Base-by-base conservation (phyloP, 176 grass and related monocot genomes). In the Oryza coarctata region DNA sequence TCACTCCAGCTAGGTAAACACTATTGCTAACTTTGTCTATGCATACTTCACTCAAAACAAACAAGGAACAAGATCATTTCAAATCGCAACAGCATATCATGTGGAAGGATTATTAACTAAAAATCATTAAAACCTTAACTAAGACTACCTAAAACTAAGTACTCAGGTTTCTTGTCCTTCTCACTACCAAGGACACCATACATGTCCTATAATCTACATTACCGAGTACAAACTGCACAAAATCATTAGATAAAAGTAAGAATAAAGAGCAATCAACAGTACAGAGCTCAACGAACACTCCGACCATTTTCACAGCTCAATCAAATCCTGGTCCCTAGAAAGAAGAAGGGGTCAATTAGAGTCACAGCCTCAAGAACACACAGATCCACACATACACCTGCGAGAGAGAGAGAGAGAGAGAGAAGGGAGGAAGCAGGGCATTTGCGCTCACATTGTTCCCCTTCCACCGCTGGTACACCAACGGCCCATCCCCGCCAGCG, bases 391-490 rank as follows among this genome's bases (percentile, higher is more conserved):
- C 18, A 60, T 10, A 34, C 68, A 6, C 50, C 67, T 6, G 32
- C 36, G 49, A 40, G 35, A 9, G 27, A 62, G 69, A 58, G 8
- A 65, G 55, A 74, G 9, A 65, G 3, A 77, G 18, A 47, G 32
- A 47, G 49, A 40, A 55, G 55, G 22, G 5, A 5, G 28, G 13
- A 31, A 9, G 33, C 26, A 15, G 35, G 80, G 66, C 78, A 43
- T 66, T 73, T 45, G 67, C 7, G 68, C 88, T 90, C 79, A 90
- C 88, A 74, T 90, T 90, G 84, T 43, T 86, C 29, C 88, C 88
- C 40, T 90, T 90, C 88, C 88, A 90, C 47, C 84, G 79, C 88
- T 90, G 30, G 84, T 90, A 90, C 45, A 90, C 84, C 74, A 86
- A n/a, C 18, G 62, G 79, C 80, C 58, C 84, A 26, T 86, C 80